Evolutionary conservation across 2,329 filamentous ascomycete species (phyloP), one percentile per base, ranked within the genome.

Genomic region (Ophiognomonia clavigignenti-juglandacearum): DNA sequence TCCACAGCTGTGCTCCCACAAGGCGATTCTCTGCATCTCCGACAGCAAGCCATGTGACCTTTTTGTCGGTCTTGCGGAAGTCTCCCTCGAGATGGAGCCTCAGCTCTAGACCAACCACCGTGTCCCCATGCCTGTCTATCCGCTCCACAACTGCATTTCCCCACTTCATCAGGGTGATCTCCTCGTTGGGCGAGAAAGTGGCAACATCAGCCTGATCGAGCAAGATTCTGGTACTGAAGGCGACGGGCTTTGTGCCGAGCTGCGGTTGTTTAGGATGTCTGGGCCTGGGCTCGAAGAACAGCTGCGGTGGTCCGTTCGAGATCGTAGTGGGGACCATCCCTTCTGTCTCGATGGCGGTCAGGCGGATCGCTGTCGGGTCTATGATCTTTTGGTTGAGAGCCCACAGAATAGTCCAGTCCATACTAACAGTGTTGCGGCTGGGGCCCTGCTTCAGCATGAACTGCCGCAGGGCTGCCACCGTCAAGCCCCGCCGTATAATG

Each of bases 81-180:
- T 97, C 92, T 47, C 92, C 91, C 59, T 86, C 82, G 41, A 96
- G 58, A 96, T 82, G 39, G 79, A 72, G 43, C 73, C 73, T n/a
- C 68, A 66, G 24, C n/a, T n/a, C n/a, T n/a, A n/a, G n/a, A n/a
- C n/a, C n/a, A n/a, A n/a, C n/a, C n/a, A n/a, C n/a, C n/a, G n/a
- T n/a, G n/a, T n/a, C n/a, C n/a, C n/a, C n/a, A n/a, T n/a, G n/a
- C n/a, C 70, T 67, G 39, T 78, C 73, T 52, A 88, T 80, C 50
- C 82, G 80, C 45, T 83, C 80, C 20, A 93, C 86, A 55, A 90
- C 80, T 11, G 86, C 88, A 60, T 95, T 95, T 57, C 92, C 93
- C 92, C 92, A 97, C 64, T 86, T 86, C 92, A 96, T 96, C 35
- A 96, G 76, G 0, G 92, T 96, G 59, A 97, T 88, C 67, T 96